phyloP scores from a whole-genome alignment of 345 rosid genomes.

The Salix brachista region DNA sequence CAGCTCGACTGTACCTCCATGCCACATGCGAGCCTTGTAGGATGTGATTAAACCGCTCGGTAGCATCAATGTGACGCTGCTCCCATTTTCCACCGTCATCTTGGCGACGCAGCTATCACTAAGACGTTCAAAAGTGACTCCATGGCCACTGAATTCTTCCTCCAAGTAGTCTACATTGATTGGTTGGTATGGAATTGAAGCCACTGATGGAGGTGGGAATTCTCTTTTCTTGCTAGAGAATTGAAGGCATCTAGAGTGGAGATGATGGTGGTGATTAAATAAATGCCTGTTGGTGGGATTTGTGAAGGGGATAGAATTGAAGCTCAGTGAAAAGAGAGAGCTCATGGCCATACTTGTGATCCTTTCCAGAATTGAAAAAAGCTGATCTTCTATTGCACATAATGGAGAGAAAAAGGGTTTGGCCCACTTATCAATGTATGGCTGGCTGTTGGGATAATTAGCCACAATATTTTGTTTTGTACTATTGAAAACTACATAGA shows the following conservation, averaged over 20 bases:
- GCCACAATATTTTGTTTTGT: conserved; percentile 19
- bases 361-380: not conserved
- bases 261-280: conserved; percentile 6
- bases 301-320: conserved; percentile 20
- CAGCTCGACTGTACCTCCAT: conserved; percentile 63
- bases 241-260: conserved; percentile 19
- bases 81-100: conserved; percentile 57
- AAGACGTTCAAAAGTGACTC: conserved; percentile 62
- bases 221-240: conserved; percentile 20
- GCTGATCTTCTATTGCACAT: not conserved
- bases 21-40: conserved; percentile 77
- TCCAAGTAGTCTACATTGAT: conserved; percentile 59
- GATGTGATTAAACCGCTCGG: conserved; percentile 72
- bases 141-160: conserved; percentile 69
- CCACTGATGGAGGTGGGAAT: conserved; percentile 34
- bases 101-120: conserved; percentile 67
- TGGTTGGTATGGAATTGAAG: conserved; percentile 53
- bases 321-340: conserved; percentile 32
- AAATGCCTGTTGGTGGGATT: conserved; percentile 1
- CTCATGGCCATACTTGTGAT: conserved; percentile 35
- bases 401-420: not conserved
- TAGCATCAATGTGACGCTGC: conserved; percentile 61
- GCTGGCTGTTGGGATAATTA: conserved; percentile 16
- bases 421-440: conserved; percentile 18
- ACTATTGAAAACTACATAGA: conserved; percentile 14